Base-by-base conservation (phyloP, 2,329 filamentous ascomycete species). In the Ascosphaera aggregata region DNA sequence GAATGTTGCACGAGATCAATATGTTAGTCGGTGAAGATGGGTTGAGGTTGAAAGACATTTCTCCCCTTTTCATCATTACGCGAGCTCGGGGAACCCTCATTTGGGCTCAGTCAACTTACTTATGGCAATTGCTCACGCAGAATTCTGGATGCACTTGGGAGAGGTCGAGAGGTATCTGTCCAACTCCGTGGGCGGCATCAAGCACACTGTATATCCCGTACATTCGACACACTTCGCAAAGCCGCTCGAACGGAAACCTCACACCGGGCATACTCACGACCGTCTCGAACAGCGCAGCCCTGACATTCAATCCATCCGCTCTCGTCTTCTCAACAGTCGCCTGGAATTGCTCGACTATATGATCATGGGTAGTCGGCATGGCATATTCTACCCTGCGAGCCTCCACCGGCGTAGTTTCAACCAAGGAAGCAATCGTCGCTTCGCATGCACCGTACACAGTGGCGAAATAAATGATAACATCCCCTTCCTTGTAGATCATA, bases 151-250 rank as follows among this genome's bases (percentile, higher is more conserved):
- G 69, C 2, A 84, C 59, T 3, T 58, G 54, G 0, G 52, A 45
- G 11, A 94, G 57, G 54, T 91, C 70, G 5, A 94, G 55, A 1
- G 67, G 63, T 5, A 93, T 65, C 56, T 89, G 77, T 2, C 86
- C 86, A 18, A 92, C 60, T 1, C 77, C 76, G 56, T 95, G 86
- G 0, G 86, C 86, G 13, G 71, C 85, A 52, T 95, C 86, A 30
- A 94, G 63, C 16, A 81, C 61, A 47, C 76, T 84, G 40, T 86
- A 51, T 2, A 94, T 60, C 0, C 68, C 71, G 18, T 75, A 61
- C 41, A 75, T 67, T 35, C 64, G 67, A 53, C 84, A 93, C 0
- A 69, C 64, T 5, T 56, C 53, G 1, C 69, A 65, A 41, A 93
- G 57, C 1, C 54, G 57, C 52, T 85, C 73, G 56, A 80, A 93